These are phyloP conservation scores for Chalciporus sphaerocephalus DNA, from an alignment of 768 basidiomycete species.

Conservation along the genomic window DNA sequence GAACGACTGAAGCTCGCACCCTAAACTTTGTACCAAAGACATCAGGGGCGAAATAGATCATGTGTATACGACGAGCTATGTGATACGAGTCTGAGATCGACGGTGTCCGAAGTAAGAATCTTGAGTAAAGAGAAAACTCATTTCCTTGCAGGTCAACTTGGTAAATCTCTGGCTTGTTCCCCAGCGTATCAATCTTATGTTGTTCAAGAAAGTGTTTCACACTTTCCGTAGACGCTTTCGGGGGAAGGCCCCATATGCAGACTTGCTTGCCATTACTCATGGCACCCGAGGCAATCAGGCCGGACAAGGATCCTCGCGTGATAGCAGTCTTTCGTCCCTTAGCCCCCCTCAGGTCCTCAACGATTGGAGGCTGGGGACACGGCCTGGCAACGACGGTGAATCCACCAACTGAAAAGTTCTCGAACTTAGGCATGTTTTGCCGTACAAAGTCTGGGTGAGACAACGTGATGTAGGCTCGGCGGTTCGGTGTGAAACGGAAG, in stretches of 20 bases:
- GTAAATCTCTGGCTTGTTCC: constrained; percentile 42
- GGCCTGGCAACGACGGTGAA: constrained; percentile 37
- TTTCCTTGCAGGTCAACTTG: constrained; percentile 44
- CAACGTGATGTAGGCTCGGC: constrained; percentile 55
- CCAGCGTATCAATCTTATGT: constrained; percentile 41
- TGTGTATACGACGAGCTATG: constrained; percentile 59
- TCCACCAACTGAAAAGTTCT: constrained; percentile 44
- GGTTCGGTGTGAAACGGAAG: constrained; percentile 54
- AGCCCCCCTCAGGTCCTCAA: constrained; percentile 33
- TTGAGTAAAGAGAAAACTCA: constrained; percentile 44
- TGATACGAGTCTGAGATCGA: constrained; percentile 66
- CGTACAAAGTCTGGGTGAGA: constrained; percentile 42
- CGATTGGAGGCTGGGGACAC: constrained; percentile 20
- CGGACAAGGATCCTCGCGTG: constrained; percentile 32
- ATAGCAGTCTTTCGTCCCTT: constrained; percentile 39
- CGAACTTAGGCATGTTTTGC: constrained; percentile 40
- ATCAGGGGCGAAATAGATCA: constrained; percentile 44
- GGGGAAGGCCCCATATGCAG: constrained; percentile 59
- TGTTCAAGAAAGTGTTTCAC: constrained; percentile 41
- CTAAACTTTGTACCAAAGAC: constrained; percentile 36
- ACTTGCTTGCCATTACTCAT: constrained; percentile 52
- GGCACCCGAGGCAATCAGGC: constrained; percentile 49
- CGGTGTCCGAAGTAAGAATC: constrained; percentile 51
- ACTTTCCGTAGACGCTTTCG: constrained; percentile 33
- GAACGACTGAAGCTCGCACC: constrained; percentile 47